Base-by-base conservation (phyloP, 2,329 filamentous ascomycete genomes). In the Lachnellula subtilissima region DNA sequence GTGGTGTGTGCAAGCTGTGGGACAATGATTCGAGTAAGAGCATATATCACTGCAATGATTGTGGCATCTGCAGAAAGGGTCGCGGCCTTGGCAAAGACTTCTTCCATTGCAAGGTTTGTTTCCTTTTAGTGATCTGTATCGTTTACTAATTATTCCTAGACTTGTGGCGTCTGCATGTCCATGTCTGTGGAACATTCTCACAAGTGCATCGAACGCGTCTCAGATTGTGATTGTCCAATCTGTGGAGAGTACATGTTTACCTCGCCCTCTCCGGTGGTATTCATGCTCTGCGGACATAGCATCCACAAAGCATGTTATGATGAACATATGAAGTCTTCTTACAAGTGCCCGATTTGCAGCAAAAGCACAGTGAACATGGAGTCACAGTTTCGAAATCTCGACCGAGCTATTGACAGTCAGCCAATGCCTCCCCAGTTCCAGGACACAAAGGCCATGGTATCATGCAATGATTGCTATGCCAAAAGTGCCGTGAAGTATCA, bases 321-420 rank as follows among this genome's bases (percentile, higher is more conserved):
- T 47, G 84, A 94, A 65, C 89, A 96, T 70, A 92, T 95, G 78
- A 86, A 87, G 65, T 86, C 85, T 3, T 95, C 92, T 5, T 99
- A 97, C 76, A 95, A 93, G 68, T 99, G 94, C 67, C 94, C 93
- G 0, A 91, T 97, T 49, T 99, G 94, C 79, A 96, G 88, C 75
- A 96, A 94, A 73, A 96, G 89, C 61, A 87, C 96, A n/a, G 84
- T 91, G 63, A 97, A 97, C 69, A 99, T 99, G 93, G 93, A 97
- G 69, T 83, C 89, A 39, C 89, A 95, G 65, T 99, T 97, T 75
- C 86, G 91, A 49, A 94, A 94, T 64, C 75, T 97, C 36, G 93
- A 97, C 67, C 83, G 91, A 52, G 87, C 91, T 50, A 96, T 99
- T 58, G 82, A 88, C 61, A 81, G 81, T 46, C 94, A 99, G 69